Evolutionary conservation across 139 green algal genomes (phyloP).

Genomic region (Chlorella sp.): DNA sequence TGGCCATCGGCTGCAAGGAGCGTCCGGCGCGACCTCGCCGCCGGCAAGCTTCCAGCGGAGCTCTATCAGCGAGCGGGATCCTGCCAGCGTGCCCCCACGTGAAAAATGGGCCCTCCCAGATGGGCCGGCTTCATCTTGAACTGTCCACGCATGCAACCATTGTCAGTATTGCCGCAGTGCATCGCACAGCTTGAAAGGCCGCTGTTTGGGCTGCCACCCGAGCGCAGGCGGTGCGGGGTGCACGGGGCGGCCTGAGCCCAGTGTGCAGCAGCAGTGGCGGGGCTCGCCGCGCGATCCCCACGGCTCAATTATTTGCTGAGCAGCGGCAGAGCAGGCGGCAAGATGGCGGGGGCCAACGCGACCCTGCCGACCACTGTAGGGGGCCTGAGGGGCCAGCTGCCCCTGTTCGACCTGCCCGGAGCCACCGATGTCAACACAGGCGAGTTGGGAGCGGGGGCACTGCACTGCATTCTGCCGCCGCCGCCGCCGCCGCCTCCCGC

Average conservation of each 20-base stretch:
- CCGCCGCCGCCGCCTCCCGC: background rate
- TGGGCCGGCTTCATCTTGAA: too few relatives aligned
- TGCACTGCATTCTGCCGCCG: background rate
- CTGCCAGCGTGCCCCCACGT: background rate
- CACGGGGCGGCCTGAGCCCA: background rate
- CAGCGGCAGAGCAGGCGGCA: too few relatives aligned
- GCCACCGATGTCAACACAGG: slow-evolving; percentile 9
- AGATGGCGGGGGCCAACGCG: too few relatives aligned
- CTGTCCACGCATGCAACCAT: too few relatives aligned
- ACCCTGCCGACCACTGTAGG: background rate
- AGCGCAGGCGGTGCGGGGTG: too few relatives aligned
- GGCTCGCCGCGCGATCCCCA: background rate
- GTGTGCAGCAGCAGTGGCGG: background rate
- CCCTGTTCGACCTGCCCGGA: background rate
- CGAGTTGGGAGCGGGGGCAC: background rate
- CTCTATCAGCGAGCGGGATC: too few relatives aligned
- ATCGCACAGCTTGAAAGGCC: too few relatives aligned
- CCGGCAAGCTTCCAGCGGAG: too few relatives aligned
- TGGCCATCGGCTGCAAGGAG: background rate
- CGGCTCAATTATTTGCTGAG: background rate
- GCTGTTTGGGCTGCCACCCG: too few relatives aligned
- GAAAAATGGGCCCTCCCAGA: too few relatives aligned
- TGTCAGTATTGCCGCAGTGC: too few relatives aligned
- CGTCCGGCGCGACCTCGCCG: background rate
- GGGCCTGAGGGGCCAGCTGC: background rate